Conservation (phyloP, 2,329 filamentous ascomycete genomes). For the Daldinia sp. region DNA sequence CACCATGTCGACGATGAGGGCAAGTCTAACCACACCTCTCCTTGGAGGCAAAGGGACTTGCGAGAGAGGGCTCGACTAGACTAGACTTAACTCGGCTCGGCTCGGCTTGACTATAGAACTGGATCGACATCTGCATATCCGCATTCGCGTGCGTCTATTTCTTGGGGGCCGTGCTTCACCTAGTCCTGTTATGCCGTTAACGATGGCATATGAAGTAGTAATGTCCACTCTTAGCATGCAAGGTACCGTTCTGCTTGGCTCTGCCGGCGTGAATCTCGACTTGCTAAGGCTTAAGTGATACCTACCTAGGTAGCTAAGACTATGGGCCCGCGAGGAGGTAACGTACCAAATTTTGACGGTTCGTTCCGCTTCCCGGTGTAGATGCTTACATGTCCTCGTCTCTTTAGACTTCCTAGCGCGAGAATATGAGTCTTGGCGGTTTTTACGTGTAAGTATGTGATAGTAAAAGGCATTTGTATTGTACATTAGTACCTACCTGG, state of each 20-base stretch:
- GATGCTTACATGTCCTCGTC: not conserved
- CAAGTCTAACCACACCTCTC: conserved; percentile 9
- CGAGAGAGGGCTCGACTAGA: not conserved
- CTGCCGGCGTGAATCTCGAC: conserved; percentile 18
- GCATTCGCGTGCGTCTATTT: conserved; percentile 20
- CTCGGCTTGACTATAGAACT: conserved; percentile 2
- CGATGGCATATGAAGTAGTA: conserved; percentile 17
- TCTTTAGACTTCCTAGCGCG: not conserved
- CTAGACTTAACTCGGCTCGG: not conserved
- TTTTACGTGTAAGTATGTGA: not conserved
- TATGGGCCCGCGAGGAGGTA: conserved; percentile 8
- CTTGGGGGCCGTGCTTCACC: conserved; percentile 37
- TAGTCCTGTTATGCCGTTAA: conserved; percentile 9
- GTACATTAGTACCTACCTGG: not conserved
- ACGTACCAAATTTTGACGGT: not conserved
- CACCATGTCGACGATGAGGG: conserved; percentile 3
- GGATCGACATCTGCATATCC: conserved; percentile 10
- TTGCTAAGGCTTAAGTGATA: not conserved
- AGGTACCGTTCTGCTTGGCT: conserved; percentile 34
- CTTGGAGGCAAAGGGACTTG: conserved; percentile 7
- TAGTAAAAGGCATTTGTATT: not conserved
- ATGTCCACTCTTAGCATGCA: conserved; percentile 25
- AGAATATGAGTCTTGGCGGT: not conserved
- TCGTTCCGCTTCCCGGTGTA: not conserved
- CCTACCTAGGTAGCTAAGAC: conserved; percentile 10